Base-by-base conservation (phyloP, 768 basidiomycete species). In the Clathrus columnatus region DNA sequence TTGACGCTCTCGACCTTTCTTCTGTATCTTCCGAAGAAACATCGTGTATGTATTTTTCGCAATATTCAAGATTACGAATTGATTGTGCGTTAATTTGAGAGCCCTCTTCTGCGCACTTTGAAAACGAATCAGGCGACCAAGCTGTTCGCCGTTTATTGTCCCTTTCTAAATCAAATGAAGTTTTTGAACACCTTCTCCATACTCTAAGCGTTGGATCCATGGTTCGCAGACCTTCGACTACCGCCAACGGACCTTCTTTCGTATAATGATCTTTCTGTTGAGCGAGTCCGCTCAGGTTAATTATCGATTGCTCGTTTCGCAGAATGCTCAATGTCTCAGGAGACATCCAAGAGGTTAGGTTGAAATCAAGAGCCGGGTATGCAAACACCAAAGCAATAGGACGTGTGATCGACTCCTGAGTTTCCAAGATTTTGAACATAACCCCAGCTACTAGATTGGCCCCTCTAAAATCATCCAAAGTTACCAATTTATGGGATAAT, bases 281-380 rank as follows among this genome's bases (percentile, higher is more conserved):
- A 7, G 81, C 85, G 36, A 85, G 64, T 0, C 85, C 84, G 24
- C 86, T 80, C 14, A 97, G 73, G 67, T 89, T 80, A 0, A 86
- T 82, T 14, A 87, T 84, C 1, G 91, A 92, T 64, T 91, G 89
- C 67, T 98, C 94, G 2, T 86, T 81, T 51, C 87, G 81, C 14
- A 98, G 74, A 26, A 95, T 86, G 4, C 81, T 83, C 54, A 97
- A 75, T 67, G 97, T 83, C 18, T 79, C 79, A 7, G 83, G 82
- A 0, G 87, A 79, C 91, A 93, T 92, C 95, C 95, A 98, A 20
- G 93, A 95, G 0, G 91, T 92, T 64, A 95, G 97, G 68, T 98
- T 97, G 73, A 99, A 98, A 68, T 98, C 94, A 45, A 98, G 78
- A 23, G 87, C 88, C 0, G 94, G 82, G 68, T 98, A 99, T 61